phyloP scores from a whole-genome alignment of 352 stramenopile genomes.

The Phytophthora multivora region DNA sequence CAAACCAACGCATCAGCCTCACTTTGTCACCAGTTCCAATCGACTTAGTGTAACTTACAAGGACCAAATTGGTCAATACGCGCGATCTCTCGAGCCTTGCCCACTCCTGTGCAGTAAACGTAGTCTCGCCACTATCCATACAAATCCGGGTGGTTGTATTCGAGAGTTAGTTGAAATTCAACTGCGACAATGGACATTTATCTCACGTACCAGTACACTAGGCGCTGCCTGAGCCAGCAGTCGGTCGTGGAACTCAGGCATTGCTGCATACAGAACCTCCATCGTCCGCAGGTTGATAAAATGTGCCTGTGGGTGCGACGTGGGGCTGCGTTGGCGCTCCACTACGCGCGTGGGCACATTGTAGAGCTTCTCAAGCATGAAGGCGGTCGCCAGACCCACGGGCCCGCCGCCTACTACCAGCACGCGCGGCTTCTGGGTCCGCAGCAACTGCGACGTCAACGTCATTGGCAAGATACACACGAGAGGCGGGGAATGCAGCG shows the following conservation, averaged over 20 bases:
- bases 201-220: slow-evolving; percentile 50
- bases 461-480: slow-evolving; percentile 15
- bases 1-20: slow-evolving; percentile 15
- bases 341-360: slow-evolving; percentile 71
- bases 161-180: slow-evolving; percentile 2
- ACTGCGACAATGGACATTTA: background rate
- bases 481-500: slow-evolving; percentile 10
- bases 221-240: slow-evolving; percentile 65
- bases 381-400: slow-evolving; percentile 69
- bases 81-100: slow-evolving; percentile 69
- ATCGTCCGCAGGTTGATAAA: slow-evolving; percentile 95
- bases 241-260: slow-evolving; percentile 76
- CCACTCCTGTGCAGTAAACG: slow-evolving; percentile 80
- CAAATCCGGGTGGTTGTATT: background rate
- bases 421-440: slow-evolving; percentile 45
- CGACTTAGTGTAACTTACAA: slow-evolving; percentile 36
- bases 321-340: slow-evolving; percentile 75
- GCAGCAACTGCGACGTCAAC: slow-evolving; percentile 14
- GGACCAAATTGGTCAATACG: slow-evolving; percentile 82
- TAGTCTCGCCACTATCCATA: slow-evolving; percentile 79
- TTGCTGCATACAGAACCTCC: slow-evolving; percentile 89
- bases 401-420: slow-evolving; percentile 79
- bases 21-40: background rate
- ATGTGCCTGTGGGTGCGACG: slow-evolving; percentile 93
- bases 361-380: slow-evolving; percentile 75